These are phyloP conservation scores for Hypomontagnella monticulosa DNA, from an alignment of 495 filamentous ascomycete species.

Conservation along the genomic window DNA sequence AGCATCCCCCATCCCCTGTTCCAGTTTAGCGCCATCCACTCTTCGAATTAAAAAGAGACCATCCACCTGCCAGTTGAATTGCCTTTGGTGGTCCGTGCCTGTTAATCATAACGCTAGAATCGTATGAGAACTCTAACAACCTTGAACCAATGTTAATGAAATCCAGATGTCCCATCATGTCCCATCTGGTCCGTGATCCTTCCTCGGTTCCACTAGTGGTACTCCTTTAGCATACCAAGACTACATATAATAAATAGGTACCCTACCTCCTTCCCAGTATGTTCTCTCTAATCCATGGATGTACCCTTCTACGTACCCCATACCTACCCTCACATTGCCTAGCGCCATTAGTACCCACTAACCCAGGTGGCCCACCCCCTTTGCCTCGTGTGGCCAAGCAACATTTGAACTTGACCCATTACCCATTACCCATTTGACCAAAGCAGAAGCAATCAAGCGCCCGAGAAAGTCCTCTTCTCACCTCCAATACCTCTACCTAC, in stretches of 20 bases:
- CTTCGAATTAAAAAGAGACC: slow-evolving; percentile 29
- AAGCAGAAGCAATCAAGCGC: slow-evolving; percentile 36
- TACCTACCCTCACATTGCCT: neutral
- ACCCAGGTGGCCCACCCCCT: slow-evolving; percentile 16
- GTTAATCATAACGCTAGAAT: slow-evolving; percentile 35
- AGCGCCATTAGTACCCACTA: neutral
- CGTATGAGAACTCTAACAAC: slow-evolving; percentile 42
- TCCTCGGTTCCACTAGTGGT: slow-evolving; percentile 23
- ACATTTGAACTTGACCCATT: too few species aligned
- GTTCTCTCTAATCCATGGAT: neutral
- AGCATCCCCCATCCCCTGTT: slow-evolving; percentile 16
- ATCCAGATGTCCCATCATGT: neutral
- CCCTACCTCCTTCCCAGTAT: too few species aligned
- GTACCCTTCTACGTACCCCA: neutral
- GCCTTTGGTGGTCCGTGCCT: slow-evolving; percentile 30
- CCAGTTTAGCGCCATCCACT: slow-evolving; percentile 22
- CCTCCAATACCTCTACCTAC: too few species aligned
- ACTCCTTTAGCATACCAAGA: too few species aligned
- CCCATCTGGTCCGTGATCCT: slow-evolving; percentile 1
- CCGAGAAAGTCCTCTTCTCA: slow-evolving; percentile 34
- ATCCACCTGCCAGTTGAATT: slow-evolving; percentile 22
- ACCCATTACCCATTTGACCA: too few species aligned
- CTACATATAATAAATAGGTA: too few species aligned
- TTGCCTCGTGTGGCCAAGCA: slow-evolving; percentile 33
- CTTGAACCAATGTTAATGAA: slow-evolving; percentile 34